These are phyloP conservation scores for Sesbania bispinosa DNA, from an alignment of 306 rosid genomes.

Conservation along the genomic window DNA sequence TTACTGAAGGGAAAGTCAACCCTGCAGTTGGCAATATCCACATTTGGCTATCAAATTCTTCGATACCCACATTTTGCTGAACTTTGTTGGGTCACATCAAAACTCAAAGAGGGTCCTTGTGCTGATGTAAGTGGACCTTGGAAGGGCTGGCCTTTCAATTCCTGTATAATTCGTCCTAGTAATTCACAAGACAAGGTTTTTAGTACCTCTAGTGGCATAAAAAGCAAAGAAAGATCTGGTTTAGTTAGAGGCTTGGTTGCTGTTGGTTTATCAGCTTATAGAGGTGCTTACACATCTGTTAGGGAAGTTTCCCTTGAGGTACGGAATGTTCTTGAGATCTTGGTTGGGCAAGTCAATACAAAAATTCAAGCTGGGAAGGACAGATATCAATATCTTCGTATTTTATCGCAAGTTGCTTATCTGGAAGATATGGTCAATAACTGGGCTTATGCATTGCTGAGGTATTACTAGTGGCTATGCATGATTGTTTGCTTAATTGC, in stretches of 20 bases:
- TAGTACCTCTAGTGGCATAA: slow-evolving; percentile 41
- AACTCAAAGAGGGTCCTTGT: slow-evolving; percentile 82
- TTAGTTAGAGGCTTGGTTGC: slow-evolving; percentile 81
- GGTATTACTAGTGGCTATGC: slow-evolving; percentile 45
- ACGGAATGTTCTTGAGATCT: slow-evolving; percentile 76
- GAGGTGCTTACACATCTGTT: slow-evolving; percentile 74
- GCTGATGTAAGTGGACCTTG: slow-evolving; percentile 90
- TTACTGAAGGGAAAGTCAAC: slow-evolving; percentile 66
- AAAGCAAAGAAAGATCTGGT: slow-evolving; percentile 63
- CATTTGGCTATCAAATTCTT: slow-evolving; percentile 92
- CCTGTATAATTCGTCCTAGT: slow-evolving; percentile 73
- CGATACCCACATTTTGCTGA: slow-evolving; percentile 91
- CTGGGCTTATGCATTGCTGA: slow-evolving; percentile 78
- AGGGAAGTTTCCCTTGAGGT: slow-evolving; percentile 76
- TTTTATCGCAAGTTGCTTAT: slow-evolving; percentile 91
- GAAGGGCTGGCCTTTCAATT: slow-evolving; percentile 99
- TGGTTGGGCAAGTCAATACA: slow-evolving; percentile 55
- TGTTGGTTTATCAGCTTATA: slow-evolving; percentile 87
- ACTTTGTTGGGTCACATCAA: slow-evolving; percentile 97
- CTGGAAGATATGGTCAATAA: slow-evolving; percentile 87
- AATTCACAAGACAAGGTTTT: slow-evolving; percentile 48
- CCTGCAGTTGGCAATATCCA: slow-evolving; percentile 65
- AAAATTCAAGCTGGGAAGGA: slow-evolving; percentile 81
- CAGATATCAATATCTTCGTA: slow-evolving; percentile 68
- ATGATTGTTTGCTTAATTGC: background rate